These are phyloP conservation scores for Myxozyma vanderwaltii DNA, from an alignment of 805 yeast genomes.

Conservation along the genomic window DNA sequence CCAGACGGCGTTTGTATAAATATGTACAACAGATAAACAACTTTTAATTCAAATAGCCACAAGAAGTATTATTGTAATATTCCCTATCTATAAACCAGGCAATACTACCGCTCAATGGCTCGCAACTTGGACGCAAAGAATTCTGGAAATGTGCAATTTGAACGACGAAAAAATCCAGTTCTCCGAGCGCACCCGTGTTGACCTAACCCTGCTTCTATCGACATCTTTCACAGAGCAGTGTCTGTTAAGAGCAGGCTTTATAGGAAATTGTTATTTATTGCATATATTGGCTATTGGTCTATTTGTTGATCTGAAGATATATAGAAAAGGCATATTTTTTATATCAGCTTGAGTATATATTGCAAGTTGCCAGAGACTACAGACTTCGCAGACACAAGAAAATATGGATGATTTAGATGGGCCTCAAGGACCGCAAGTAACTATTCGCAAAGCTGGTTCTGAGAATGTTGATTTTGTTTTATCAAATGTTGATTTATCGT, in stretches of 20 bases:
- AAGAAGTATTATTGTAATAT: too few relatives aligned
- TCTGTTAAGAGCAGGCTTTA: too few relatives aligned
- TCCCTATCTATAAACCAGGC: too few relatives aligned
- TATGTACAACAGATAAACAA: too few relatives aligned
- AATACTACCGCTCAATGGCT: not conserved
- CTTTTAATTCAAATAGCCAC: too few relatives aligned
- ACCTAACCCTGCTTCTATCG: not conserved
- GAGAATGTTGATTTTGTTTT: slow-evolving; percentile 91
- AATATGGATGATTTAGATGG: slow-evolving; percentile 11
- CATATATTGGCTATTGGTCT: too few relatives aligned
- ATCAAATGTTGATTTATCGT: slow-evolving; percentile 80
- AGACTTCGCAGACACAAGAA: not conserved
- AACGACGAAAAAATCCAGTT: not conserved
- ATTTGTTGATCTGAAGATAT: too few relatives aligned
- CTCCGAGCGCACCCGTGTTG: too few relatives aligned
- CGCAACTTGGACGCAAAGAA: not conserved
- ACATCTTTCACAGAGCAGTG: too few relatives aligned
- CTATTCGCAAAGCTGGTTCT: slow-evolving; percentile 79
- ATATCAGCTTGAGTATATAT: not conserved
- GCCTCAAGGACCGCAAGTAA: slow-evolving; percentile 67
- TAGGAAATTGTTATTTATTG: too few relatives aligned
- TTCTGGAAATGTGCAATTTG: not conserved
- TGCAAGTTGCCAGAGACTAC: not conserved
- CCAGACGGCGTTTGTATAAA: too few relatives aligned
- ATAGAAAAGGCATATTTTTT: too few relatives aligned